Evolutionary conservation across 345 rosid species (phyloP).

Genomic region (Cardamine chenopodiifolia): DNA sequence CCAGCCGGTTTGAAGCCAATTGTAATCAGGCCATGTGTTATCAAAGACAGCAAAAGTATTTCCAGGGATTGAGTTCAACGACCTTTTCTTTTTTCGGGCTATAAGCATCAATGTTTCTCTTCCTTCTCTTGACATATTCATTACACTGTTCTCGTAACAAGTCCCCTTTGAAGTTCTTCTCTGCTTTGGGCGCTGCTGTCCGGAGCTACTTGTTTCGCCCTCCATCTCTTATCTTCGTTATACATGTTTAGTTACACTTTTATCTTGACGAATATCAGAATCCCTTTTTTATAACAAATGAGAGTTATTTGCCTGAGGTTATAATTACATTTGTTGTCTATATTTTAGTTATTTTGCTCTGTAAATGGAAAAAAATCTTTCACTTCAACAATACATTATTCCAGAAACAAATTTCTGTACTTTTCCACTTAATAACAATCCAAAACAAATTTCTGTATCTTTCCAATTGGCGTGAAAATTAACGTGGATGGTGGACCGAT

Average conservation of each 20-base stretch:
- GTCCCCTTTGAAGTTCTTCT: background rate
- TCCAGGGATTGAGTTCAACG: background rate
- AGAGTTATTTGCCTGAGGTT: too few species aligned
- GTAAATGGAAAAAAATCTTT: too few species aligned
- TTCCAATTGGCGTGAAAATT: too few species aligned
- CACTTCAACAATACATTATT: too few species aligned
- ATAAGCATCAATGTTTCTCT: background rate
- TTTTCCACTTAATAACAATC: too few species aligned
- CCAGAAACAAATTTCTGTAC: too few species aligned
- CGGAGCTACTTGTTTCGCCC: background rate
- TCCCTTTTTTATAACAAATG: too few species aligned
- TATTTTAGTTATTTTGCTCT: too few species aligned
- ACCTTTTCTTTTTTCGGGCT: background rate
- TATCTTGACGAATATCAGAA: background rate
- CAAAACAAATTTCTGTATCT: too few species aligned
- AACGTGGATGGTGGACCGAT: too few species aligned
- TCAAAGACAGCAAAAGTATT: slow-evolving; percentile 7
- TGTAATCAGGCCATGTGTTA: background rate
- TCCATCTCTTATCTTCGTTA: background rate
- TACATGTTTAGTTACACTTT: background rate
- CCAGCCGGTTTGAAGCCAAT: slow-evolving; percentile 31
- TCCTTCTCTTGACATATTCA: background rate
- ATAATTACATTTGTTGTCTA: too few species aligned
- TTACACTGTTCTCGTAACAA: background rate
- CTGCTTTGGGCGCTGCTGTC: background rate